phyloP scores from a whole-genome alignment of 257 asterid genomes.

The Primulina tabacum region DNA sequence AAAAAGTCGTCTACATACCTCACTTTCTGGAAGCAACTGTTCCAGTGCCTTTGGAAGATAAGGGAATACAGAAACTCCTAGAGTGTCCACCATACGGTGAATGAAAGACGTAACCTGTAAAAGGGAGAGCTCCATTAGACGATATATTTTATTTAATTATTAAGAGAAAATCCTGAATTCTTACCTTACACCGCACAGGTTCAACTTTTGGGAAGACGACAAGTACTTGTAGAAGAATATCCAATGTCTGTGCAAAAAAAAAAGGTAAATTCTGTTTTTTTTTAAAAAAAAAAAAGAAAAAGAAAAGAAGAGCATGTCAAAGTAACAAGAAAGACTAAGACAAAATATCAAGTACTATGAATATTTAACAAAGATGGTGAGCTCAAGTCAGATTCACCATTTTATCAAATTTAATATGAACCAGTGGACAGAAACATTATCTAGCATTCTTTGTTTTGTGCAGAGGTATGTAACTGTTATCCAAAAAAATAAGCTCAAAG shows the following conservation, averaged over 20 bases:
- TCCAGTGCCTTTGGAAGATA: constrained; percentile 87
- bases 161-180: constrained; percentile 21
- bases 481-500: neutral
- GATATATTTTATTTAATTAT: neutral
- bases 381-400: constrained; percentile 11
- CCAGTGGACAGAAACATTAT: constrained; percentile 5
- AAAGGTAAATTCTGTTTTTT: too few relatives aligned
- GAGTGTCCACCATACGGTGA: constrained; percentile 95
- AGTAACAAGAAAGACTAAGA: neutral
- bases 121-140: constrained; percentile 28
- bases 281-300: too few relatives aligned
- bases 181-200: constrained; percentile 79
- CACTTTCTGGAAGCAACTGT: constrained; percentile 80
- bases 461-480: neutral
- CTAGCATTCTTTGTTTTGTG: neutral
- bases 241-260: constrained; percentile 41
- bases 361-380: neutral
- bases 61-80: constrained; percentile 85
- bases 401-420: neutral
- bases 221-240: constrained; percentile 72
- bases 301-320: neutral
- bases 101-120: constrained; percentile 79
- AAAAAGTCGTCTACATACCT: constrained; percentile 46
- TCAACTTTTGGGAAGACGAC: constrained; percentile 78
- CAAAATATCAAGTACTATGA: neutral